Conservation (phyloP, 2,329 filamentous ascomycete species). For the Ilyonectria robusta region DNA sequence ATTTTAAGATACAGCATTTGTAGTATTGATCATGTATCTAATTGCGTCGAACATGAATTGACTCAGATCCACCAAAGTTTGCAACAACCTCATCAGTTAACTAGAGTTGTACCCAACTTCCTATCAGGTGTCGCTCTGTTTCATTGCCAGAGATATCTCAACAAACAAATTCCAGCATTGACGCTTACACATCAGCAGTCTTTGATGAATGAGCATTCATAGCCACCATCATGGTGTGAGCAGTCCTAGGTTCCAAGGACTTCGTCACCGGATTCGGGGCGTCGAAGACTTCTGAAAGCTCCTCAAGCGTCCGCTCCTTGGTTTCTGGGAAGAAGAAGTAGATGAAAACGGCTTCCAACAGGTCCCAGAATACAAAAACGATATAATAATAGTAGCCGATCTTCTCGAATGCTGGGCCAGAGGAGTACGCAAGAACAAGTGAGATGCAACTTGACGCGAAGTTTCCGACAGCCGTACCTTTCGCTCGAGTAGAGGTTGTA, state of each 20-base stretch:
- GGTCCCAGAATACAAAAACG: slow-evolving; percentile 61
- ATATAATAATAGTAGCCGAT: slow-evolving; percentile 62
- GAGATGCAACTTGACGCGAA: slow-evolving; percentile 55
- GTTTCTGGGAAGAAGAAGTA: slow-evolving; percentile 67
- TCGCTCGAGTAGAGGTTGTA: slow-evolving; percentile 51
- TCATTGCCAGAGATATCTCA: too few species aligned
- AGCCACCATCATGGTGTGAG: slow-evolving; percentile 33
- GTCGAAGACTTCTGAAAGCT: slow-evolving; percentile 53
- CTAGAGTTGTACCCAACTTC: too few species aligned
- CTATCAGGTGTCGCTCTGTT: too few species aligned
- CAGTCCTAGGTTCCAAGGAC: slow-evolving; percentile 35
- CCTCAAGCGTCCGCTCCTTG: slow-evolving; percentile 64
- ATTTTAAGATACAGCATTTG: too few species aligned
- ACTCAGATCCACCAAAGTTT: too few species aligned
- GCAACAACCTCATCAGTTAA: too few species aligned
- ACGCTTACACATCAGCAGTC: slow-evolving; percentile 1
- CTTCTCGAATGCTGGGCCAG: slow-evolving; percentile 57
- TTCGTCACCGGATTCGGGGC: slow-evolving; percentile 38
- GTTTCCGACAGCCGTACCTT: slow-evolving; percentile 57
- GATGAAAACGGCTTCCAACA: slow-evolving; percentile 57
- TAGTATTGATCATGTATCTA: too few species aligned
- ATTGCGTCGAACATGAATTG: too few species aligned
- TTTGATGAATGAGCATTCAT: slow-evolving; percentile 30
- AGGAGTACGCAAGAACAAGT: slow-evolving; percentile 61
- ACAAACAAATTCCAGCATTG: too few species aligned